Conservation (phyloP, 2,329 filamentous ascomycete species). For the Fonsecaea pugnacius region DNA sequence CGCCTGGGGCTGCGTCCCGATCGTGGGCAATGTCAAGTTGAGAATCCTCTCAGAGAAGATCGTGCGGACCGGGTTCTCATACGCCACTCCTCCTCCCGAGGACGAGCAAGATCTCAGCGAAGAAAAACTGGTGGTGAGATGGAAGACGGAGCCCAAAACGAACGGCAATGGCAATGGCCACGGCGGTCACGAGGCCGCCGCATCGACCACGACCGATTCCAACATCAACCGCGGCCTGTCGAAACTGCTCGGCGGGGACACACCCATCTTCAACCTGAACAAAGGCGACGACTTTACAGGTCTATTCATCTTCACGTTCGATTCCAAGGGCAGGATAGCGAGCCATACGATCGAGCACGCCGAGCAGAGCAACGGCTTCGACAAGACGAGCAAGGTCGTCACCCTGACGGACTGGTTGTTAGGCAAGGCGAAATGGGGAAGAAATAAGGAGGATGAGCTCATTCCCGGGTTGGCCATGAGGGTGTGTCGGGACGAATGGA, state of each 20-base stretch:
- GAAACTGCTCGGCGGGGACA: constrained; percentile 57
- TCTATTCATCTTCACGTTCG: constrained; percentile 94
- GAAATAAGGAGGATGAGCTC: constrained; percentile 43
- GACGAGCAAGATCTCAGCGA: constrained; percentile 45
- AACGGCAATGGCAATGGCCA: constrained; percentile 27
- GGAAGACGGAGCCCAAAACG: constrained; percentile 67
- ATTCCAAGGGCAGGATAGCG: constrained; percentile 78
- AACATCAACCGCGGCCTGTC: constrained; percentile 48
- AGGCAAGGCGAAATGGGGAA: constrained; percentile 67
- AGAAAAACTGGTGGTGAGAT: constrained; percentile 88
- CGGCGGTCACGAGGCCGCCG: constrained; percentile 30
- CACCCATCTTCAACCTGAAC: constrained; percentile 54
- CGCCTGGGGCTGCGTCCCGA: constrained; percentile 89
- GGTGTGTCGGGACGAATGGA: constrained; percentile 36
- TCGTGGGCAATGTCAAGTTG: constrained; percentile 86
- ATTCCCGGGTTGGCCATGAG: constrained; percentile 37
- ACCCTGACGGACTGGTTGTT: constrained; percentile 93
- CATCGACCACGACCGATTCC: constrained; percentile 27
- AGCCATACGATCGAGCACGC: constrained; percentile 94
- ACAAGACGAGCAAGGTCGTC: constrained; percentile 82
- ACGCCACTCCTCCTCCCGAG: constrained; percentile 42
- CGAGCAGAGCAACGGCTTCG: constrained; percentile 80
- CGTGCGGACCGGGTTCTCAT: constrained; percentile 59
- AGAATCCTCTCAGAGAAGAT: constrained; percentile 90
- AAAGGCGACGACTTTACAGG: constrained; percentile 76